Conservation (phyloP, 805 yeast species). For the Hanseniaspora opuntiae region DNA sequence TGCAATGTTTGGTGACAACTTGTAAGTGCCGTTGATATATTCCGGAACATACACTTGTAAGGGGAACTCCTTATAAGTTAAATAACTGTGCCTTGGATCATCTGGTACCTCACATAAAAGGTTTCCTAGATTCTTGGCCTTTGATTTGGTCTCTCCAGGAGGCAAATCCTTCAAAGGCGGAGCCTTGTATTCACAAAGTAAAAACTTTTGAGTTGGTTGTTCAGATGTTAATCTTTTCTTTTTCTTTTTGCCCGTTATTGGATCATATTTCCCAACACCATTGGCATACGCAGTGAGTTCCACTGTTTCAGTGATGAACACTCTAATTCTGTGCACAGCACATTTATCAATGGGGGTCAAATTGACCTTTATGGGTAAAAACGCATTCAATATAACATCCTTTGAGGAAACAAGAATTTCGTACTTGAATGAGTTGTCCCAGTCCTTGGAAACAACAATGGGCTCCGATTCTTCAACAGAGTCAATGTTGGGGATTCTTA, state of each 20-base stretch:
- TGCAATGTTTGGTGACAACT: conserved; percentile 75
- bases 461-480: conserved; percentile 87
- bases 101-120: conserved; percentile 26
- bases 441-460: conserved; percentile 72
- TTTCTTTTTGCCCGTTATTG: conserved; percentile 38
- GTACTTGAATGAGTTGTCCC: conserved; percentile 86
- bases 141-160: conserved; percentile 23
- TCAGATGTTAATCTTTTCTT: conserved; percentile 69
- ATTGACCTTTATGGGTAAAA: conserved; percentile 69
- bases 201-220: conserved; percentile 58
- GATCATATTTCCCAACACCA: conserved; percentile 4
- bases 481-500: conserved; percentile 64
- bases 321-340: conserved; percentile 69
- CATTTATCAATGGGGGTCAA: conserved; percentile 78
- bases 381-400: conserved; percentile 69
- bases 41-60: conserved; percentile 79
- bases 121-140: conserved; percentile 32
- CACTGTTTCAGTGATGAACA: conserved; percentile 74
- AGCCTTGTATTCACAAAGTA: conserved; percentile 71
- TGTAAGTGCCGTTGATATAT: conserved; percentile 39
- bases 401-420: conserved; percentile 87
- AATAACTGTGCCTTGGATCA: conserved; percentile 37
- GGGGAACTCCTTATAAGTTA: conserved; percentile 66
- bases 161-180: conserved; percentile 27
- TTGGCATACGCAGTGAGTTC: conserved; percentile 65